A percentile compares a stretch with the other conserved stretches of the same genome.
phyloP scores from a whole-genome alignment of 352 stramenopile species.

The Pythium biforme region DNA sequence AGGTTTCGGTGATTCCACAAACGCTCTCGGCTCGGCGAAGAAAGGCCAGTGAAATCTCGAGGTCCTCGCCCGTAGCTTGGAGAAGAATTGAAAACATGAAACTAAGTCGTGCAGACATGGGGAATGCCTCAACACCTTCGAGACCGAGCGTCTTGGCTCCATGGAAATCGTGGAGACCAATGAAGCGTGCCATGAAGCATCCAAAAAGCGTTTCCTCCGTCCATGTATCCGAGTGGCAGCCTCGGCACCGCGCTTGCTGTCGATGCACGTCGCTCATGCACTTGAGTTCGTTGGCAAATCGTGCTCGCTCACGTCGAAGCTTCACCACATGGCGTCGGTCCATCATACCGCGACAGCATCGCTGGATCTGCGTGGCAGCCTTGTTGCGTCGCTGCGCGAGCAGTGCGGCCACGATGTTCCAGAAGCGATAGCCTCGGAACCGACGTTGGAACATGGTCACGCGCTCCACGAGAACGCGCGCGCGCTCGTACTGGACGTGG shows the following conservation, averaged over 20 bases:
- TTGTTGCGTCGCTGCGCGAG: conserved; percentile 15
- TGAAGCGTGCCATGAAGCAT: conserved; percentile 32
- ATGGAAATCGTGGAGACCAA: conserved; percentile 28
- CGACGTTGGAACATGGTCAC: conserved; percentile 25
- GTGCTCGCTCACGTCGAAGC: conserved; percentile 18
- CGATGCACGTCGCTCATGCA: conserved; percentile 16
- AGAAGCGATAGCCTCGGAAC: conserved; percentile 31
- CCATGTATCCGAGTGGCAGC: conserved; percentile 15
- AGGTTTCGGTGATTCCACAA: conserved; percentile 23
- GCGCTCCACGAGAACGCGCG: conserved; percentile 8
- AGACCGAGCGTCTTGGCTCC: conserved; percentile 24
- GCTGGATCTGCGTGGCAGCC: conserved; percentile 27
- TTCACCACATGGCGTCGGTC: conserved; percentile 10
- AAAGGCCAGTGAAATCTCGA: conserved; percentile 29
- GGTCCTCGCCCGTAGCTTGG: conserved; percentile 27
- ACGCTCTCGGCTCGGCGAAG: conserved; percentile 15
- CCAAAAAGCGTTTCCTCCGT: conserved; percentile 22
- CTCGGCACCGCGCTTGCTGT: conserved; percentile 13
- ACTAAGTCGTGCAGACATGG: conserved; percentile 21
- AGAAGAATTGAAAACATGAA: conserved; percentile 29
- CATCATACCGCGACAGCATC: conserved; percentile 19
- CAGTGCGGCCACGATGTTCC: conserved; percentile 25
- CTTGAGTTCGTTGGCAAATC: conserved; percentile 20
- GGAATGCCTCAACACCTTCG: conserved; percentile 20
- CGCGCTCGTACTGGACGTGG: conserved; percentile 13